Conservation (phyloP, 208 protist species). For the Endotrypanum monterogeii region DNA sequence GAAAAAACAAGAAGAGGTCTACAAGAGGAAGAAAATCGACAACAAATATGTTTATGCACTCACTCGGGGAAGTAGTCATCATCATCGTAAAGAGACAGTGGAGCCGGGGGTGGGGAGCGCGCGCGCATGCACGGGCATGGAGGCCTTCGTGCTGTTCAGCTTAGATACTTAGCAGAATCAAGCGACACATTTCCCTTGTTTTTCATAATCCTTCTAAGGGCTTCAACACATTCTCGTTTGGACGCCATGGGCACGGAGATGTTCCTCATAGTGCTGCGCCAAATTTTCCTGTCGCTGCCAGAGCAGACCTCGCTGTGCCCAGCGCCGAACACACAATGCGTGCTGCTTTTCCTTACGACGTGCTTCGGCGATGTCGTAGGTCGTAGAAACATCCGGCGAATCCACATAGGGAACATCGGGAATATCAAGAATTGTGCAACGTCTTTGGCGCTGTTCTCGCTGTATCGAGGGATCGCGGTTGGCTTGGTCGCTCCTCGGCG, state of each 20-base stretch:
- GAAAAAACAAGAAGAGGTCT: too few species aligned
- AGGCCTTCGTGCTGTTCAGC: not conserved
- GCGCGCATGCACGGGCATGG: not conserved
- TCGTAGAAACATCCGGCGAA: slow-evolving; percentile 29
- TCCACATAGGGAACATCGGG: slow-evolving; percentile 27
- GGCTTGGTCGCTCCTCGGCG: not conserved
- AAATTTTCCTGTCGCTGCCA: slow-evolving; percentile 32
- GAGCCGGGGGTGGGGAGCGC: not conserved
- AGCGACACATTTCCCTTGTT: too few species aligned
- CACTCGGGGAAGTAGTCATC: not conserved
- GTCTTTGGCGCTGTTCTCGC: slow-evolving; percentile 7
- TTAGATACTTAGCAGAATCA: too few species aligned
- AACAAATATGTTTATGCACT: not conserved
- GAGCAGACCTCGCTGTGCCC: slow-evolving; percentile 33
- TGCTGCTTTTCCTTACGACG: slow-evolving; percentile 23
- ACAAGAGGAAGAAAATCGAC: not conserved
- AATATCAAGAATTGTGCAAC: slow-evolving; percentile 29
- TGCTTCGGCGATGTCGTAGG: slow-evolving; percentile 10
- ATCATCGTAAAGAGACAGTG: too few species aligned
- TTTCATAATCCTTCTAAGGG: not conserved
- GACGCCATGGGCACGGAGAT: not conserved
- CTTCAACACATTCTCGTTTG: not conserved
- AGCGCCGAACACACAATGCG: slow-evolving; percentile 19
- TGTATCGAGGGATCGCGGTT: not conserved
- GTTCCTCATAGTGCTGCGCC: slow-evolving; percentile 26